Conservation (phyloP, 805 yeast genomes). For the Kazachstania viticola region DNA sequence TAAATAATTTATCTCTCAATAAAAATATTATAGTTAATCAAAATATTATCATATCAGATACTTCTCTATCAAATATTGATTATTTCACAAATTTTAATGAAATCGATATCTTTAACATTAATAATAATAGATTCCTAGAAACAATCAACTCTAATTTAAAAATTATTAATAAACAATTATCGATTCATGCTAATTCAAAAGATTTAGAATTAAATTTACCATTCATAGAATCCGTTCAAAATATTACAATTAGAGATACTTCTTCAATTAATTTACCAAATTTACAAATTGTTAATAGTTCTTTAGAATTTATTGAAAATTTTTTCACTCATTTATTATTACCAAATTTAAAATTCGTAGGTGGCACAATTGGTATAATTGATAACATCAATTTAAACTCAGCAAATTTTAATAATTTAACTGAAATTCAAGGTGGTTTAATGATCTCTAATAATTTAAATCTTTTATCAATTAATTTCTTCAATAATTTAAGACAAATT, state of each 20-base stretch:
- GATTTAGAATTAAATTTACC: slow-evolving; percentile 44
- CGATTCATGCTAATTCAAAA: slow-evolving; percentile 57
- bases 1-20: slow-evolving; percentile 45
- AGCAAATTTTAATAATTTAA: slow-evolving; percentile 40
- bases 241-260: slow-evolving; percentile 57
- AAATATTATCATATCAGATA: slow-evolving; percentile 54
- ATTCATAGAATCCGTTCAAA: slow-evolving; percentile 40
- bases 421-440: slow-evolving; percentile 66
- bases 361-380: slow-evolving; percentile 59
- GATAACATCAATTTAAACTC: slow-evolving; percentile 40
- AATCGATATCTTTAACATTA: slow-evolving; percentile 48
- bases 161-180: slow-evolving; percentile 43
- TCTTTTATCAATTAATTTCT: slow-evolving; percentile 42
- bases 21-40: slow-evolving; percentile 39
- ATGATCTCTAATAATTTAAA: slow-evolving; percentile 53
- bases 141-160: slow-evolving; percentile 40
- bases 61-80: slow-evolving; percentile 56
- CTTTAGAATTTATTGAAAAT: slow-evolving; percentile 57
- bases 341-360: slow-evolving; percentile 47
- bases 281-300: slow-evolving; percentile 42
- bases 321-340: slow-evolving; percentile 38
- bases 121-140: slow-evolving; percentile 65
- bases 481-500: slow-evolving; percentile 47
- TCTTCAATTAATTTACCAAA: slow-evolving; percentile 35
- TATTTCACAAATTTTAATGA: slow-evolving; percentile 44